Conservation (phyloP, 257 asterid species). For the Verbascum thapsus region DNA sequence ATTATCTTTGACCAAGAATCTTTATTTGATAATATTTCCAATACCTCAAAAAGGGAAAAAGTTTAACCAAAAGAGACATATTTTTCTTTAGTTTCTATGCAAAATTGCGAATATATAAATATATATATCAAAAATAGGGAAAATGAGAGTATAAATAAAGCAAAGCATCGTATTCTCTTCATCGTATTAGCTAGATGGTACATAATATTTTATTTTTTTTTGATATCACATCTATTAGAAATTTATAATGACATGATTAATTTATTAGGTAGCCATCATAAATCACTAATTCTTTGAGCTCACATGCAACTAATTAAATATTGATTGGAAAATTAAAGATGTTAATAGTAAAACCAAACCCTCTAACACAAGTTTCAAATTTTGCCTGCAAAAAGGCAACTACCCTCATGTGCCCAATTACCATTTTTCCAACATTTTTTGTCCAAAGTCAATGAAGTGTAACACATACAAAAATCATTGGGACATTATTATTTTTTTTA, state of each 20-base stretch:
- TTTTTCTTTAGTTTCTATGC: too few species aligned
- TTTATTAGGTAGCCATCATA: not conserved
- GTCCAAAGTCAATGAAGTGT: slow-evolving; percentile 32
- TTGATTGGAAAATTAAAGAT: not conserved
- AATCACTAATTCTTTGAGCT: not conserved
- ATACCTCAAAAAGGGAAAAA: not conserved
- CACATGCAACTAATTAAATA: slow-evolving; percentile 17
- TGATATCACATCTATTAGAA: not conserved
- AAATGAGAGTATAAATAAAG: not conserved
- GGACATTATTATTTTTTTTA: not conserved
- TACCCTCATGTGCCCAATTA: slow-evolving; percentile 26
- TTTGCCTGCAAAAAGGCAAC: slow-evolving; percentile 16
- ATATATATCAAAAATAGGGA: not conserved
- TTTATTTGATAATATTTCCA: not conserved
- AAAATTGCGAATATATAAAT: too few species aligned
- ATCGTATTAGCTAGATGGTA: not conserved
- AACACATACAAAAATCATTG: slow-evolving; percentile 19
- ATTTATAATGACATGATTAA: not conserved
- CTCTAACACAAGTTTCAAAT: slow-evolving; percentile 23
- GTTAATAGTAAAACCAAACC: slow-evolving; percentile 14
- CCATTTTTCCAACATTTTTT: slow-evolving; percentile 25
- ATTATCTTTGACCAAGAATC: slow-evolving; percentile 15
- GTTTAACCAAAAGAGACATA: not conserved
- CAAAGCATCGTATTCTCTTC: slow-evolving; percentile 31
- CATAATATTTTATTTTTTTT: not conserved